Percentiles rank a stretch among this genome's conserved stretches.
Evolutionary conservation across 345 rosid species (phyloP).

Genomic region (Aethionema arabicum): DNA sequence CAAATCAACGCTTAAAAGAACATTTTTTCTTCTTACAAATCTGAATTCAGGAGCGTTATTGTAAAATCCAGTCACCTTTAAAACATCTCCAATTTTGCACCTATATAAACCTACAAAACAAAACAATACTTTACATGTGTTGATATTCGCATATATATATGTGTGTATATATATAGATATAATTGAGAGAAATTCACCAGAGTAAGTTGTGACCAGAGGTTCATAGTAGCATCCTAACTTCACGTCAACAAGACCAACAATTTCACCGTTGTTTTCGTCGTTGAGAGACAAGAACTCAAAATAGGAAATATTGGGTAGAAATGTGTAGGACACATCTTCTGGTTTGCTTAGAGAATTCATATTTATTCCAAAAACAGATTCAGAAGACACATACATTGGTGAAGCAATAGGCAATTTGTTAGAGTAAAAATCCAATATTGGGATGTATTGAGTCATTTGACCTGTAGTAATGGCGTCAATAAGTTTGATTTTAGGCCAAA

Average conservation of each 20-base stretch:
- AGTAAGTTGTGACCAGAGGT: slow-evolving; percentile 57
- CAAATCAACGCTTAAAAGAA: slow-evolving; percentile 51
- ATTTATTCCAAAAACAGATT: too few relatives aligned
- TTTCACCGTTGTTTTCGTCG: slow-evolving; percentile 23
- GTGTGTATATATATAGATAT: too few relatives aligned
- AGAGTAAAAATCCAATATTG: slow-evolving; percentile 42
- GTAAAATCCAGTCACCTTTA: slow-evolving; percentile 55
- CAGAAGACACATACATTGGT: slow-evolving; percentile 47
- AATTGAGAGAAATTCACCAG: slow-evolving; percentile 51
- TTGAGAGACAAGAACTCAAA: slow-evolving; percentile 56
- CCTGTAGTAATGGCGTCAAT: slow-evolving; percentile 60
- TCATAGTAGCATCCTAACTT: slow-evolving; percentile 28
- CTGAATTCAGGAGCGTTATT: slow-evolving; percentile 54
- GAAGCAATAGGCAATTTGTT: slow-evolving; percentile 61
- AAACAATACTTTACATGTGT: too few relatives aligned
- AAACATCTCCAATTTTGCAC: slow-evolving; percentile 43
- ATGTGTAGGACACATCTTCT: slow-evolving; percentile 56
- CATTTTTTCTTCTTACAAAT: slow-evolving; percentile 52
- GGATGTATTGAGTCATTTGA: slow-evolving; percentile 49
- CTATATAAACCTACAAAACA: slow-evolving; percentile 41
- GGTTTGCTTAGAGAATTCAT: too few relatives aligned
- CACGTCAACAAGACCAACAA: slow-evolving; percentile 53
- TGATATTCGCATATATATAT: too few relatives aligned
- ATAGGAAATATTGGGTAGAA: slow-evolving; percentile 62
- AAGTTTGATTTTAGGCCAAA: slow-evolving; percentile 61